Evolutionary conservation across 2,329 filamentous ascomycete genomes (phyloP).

Genomic region (Lachnum nothofagi): DNA sequence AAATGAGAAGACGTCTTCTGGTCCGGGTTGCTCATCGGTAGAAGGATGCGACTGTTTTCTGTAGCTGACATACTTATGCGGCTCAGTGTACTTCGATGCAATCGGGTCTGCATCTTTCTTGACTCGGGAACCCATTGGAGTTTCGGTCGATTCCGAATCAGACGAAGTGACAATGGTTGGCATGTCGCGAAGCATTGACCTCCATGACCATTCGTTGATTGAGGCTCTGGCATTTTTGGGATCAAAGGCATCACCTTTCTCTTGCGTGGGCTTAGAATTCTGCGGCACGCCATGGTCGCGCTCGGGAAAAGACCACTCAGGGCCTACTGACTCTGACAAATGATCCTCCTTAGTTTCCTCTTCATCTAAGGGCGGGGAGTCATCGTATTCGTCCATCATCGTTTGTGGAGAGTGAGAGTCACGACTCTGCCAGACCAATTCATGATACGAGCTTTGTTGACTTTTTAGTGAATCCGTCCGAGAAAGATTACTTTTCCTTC

Average conservation of each 20-base stretch:
- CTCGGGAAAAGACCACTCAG: not conserved
- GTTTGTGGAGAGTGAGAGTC: too few relatives aligned
- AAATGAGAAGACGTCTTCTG: constrained; percentile 24
- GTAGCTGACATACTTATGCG: constrained; percentile 1
- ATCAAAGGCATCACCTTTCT: constrained; percentile 20
- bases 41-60: constrained; percentile 7
- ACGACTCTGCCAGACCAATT: constrained; percentile 25
- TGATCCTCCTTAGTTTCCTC: not conserved
- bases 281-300: not conserved
- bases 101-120: not conserved
- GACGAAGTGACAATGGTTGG: constrained; percentile 13
- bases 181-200: constrained; percentile 8
- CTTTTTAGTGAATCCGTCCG: constrained; percentile 8
- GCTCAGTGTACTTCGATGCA: not conserved
- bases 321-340: constrained; percentile 3
- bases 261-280: not conserved
- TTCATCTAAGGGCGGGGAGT: too few relatives aligned
- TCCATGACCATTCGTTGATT: constrained; percentile 23
- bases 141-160: constrained; percentile 12
- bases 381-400: constrained; percentile 1
- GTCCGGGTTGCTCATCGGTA: constrained; percentile 1
- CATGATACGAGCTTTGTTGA: constrained; percentile 19
- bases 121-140: not conserved
- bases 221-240: constrained; percentile 20
- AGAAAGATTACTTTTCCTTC: not conserved